A percentile compares a stretch with the other conserved stretches of the same genome.
phyloP scores from a whole-genome alignment of 1,284 basidiomycete genomes.

The Cystobasidiaceae sp. region DNA sequence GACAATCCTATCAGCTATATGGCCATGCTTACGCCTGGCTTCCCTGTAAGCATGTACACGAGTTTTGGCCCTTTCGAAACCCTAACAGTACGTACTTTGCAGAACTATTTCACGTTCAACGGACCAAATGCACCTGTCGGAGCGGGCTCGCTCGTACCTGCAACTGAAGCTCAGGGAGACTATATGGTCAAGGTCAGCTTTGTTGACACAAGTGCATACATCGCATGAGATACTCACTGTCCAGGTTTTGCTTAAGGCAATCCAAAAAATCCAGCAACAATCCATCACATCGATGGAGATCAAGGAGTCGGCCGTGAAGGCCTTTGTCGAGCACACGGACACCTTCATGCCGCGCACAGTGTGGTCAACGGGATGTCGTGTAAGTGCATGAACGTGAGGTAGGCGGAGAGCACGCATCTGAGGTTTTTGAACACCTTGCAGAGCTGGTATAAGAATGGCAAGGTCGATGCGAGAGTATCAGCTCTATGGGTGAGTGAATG shows the following conservation, averaged over 20 bases:
- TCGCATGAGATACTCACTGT: neutral
- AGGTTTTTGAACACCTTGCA: too few relatives aligned
- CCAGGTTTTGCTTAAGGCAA: neutral
- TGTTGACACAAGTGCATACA: neutral
- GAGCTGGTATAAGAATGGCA: too few relatives aligned
- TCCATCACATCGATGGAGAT: conserved; percentile 23
- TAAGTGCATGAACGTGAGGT: too few relatives aligned
- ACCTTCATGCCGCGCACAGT: conserved; percentile 17
- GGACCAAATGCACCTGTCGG: conserved; percentile 23
- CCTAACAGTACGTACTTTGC: too few relatives aligned
- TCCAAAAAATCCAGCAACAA: conserved; percentile 20
- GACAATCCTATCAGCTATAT: conserved; percentile 15
- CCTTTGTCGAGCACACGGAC: conserved; percentile 15
- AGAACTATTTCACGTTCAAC: conserved; percentile 7
- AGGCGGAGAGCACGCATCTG: too few relatives aligned
- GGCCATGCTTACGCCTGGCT: neutral
- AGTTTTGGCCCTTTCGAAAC: neutral
- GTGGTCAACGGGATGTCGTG: too few relatives aligned
- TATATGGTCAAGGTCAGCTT: conserved; percentile 14
- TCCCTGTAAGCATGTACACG: too few relatives aligned
- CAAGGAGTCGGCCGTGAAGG: conserved; percentile 17
- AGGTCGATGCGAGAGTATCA: too few relatives aligned
- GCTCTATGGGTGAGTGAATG: too few relatives aligned
- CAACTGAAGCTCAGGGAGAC: conserved; percentile 22
- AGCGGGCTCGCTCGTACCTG: conserved; percentile 12